Percentiles rank a stretch among this genome's conserved stretches.
These are phyloP conservation scores for Vigna hirtella DNA, from an alignment of 306 rosid genomes.

Conservation along the genomic window DNA sequence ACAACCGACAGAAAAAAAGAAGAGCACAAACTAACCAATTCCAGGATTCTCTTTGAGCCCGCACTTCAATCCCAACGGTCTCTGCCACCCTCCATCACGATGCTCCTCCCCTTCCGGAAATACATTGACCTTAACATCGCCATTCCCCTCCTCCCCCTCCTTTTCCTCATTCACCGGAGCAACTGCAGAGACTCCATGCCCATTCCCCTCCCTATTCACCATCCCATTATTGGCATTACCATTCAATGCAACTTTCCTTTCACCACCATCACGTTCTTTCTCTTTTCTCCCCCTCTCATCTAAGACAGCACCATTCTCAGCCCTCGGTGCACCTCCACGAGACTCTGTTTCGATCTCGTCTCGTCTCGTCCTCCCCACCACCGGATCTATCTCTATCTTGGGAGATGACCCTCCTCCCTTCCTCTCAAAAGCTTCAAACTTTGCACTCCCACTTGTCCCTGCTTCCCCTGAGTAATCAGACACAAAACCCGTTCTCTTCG, in stretches of 20 bases:
- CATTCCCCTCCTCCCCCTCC: slow-evolving; percentile 55
- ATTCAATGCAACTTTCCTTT: slow-evolving; percentile 52
- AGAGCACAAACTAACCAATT: slow-evolving; percentile 62
- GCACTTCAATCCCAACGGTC: slow-evolving; percentile 64
- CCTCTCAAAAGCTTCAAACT: slow-evolving; percentile 59
- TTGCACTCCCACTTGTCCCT: slow-evolving; percentile 62
- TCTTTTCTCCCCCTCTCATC: slow-evolving; percentile 54
- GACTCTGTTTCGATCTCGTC: slow-evolving; percentile 71
- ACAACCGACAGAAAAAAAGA: neutral
- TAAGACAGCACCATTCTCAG: slow-evolving; percentile 43
- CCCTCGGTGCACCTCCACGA: slow-evolving; percentile 48
- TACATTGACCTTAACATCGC: slow-evolving; percentile 56
- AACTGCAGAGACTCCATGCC: slow-evolving; percentile 57
- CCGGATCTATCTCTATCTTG: slow-evolving; percentile 81
- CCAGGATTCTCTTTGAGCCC: slow-evolving; percentile 85
- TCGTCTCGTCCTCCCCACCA: slow-evolving; percentile 66
- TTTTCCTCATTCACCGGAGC: slow-evolving; percentile 59
- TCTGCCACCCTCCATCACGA: slow-evolving; percentile 62
- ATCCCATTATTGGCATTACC: slow-evolving; percentile 40
- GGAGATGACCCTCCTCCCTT: slow-evolving; percentile 70
- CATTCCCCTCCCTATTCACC: slow-evolving; percentile 28
- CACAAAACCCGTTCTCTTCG: slow-evolving; percentile 92
- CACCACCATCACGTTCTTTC: slow-evolving; percentile 55
- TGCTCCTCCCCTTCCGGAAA: slow-evolving; percentile 56
- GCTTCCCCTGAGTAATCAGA: slow-evolving; percentile 82